Evolutionary conservation across 139 green algal species (phyloP).

Genomic region (Tetratostichococcus sp.): DNA sequence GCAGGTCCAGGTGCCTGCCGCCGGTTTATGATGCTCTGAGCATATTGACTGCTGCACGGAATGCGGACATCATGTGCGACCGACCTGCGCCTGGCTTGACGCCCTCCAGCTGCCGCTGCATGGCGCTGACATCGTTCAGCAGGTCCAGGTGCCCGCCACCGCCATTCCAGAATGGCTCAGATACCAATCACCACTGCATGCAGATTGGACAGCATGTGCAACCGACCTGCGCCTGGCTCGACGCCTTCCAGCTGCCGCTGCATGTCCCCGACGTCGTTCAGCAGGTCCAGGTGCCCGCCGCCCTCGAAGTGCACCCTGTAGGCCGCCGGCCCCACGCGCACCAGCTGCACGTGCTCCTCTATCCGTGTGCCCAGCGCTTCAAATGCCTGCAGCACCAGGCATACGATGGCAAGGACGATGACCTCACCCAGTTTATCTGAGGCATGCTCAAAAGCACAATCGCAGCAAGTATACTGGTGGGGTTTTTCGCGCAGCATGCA

Average conservation of each 20-base stretch:
- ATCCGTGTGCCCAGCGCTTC: conserved; percentile 49
- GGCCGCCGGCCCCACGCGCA: conserved; percentile 46
- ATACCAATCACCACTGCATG: too few species aligned
- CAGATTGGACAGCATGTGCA: too few species aligned
- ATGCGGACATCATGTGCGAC: too few species aligned
- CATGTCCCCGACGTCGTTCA: conserved; percentile 77
- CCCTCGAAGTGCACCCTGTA: conserved; percentile 77
- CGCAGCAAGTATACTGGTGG: too few species aligned
- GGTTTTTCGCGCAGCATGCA: too few species aligned
- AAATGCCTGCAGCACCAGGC: conserved; percentile 58
- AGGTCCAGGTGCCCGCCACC: conserved; percentile 58
- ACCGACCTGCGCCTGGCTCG: conserved; percentile 66
- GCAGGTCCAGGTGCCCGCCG: conserved; percentile 57
- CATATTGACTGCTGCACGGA: too few species aligned
- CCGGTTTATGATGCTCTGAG: too few species aligned
- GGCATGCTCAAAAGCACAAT: too few species aligned
- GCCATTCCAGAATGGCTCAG: too few species aligned
- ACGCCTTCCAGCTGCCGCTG: conserved; percentile 64
- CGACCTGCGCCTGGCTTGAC: conserved; percentile 66
- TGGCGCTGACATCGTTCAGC: conserved; percentile 69
- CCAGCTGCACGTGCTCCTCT: conserved; percentile 33
- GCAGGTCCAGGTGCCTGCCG: conserved; percentile 58
- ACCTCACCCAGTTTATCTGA: too few species aligned
- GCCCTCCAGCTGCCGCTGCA: conserved; percentile 70
- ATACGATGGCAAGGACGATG: too few species aligned